Evolutionary conservation across 1,139 yeast genomes (phyloP), one percentile per base, ranked within the genome.

Genomic region (Suhomyces kunorum): DNA sequence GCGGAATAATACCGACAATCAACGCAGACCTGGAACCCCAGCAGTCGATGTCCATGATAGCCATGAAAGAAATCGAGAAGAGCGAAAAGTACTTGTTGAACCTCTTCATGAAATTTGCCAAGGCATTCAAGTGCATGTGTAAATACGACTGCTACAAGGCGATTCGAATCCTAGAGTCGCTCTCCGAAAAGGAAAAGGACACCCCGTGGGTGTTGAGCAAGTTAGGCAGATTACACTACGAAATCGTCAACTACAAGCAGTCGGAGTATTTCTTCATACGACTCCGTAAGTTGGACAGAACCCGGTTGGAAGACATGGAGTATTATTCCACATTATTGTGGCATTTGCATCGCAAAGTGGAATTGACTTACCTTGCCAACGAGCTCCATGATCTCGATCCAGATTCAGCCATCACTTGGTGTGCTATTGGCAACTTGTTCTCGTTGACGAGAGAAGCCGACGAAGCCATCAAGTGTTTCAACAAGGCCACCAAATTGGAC

Each of bases 231-330:
- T 67, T 88, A 36, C 88, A 88, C 59, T 90, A 85, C 63, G 98
- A 92, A 59, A 80, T 86, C 50, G 94, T 87, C 17, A 86, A 89
- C 57, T 92, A 92, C 61, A 81, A 80, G 44, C 86, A 84, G 59
- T 78, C 95, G 5, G 85, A 82, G 46, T 60, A 67, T 36, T 81
- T 76, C 51, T 92, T 87, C 54, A 64, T 68, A 22, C 73, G 73
- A 50, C 68, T 92, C 40, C 74, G 96, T 38, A 67, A 66, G 41
- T 46, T 82, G 17, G 96, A 89, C 61, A 77, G 94, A 32, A 85
- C 92, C n/a, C 71, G 98, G 42, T 60, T 84, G 19, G 82, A 81
- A 45, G 98, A 89, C 57, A 88, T 92, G 95, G 98, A 92, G 56
- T 81, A 83, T 54, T 89, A 80, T 56, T 87, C 96, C 1, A 92